phyloP scores from a whole-genome alignment of 352 stramenopile genomes.

The Phytophthora cryptogea region DNA sequence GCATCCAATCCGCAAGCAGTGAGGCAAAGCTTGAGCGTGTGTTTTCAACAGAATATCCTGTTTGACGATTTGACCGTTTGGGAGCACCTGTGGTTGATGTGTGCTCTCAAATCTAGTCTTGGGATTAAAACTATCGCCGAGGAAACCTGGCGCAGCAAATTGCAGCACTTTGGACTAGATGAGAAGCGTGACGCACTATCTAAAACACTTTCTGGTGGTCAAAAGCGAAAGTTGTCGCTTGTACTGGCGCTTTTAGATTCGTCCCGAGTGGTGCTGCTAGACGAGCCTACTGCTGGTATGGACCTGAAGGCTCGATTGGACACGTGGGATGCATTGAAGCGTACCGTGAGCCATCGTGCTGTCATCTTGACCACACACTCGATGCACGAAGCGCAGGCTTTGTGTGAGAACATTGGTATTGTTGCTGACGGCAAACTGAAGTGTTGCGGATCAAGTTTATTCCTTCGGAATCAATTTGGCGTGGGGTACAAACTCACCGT shows the following conservation, averaged over 20 bases:
- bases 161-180: conserved; percentile 69
- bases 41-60: conserved; percentile 86
- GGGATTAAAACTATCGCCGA: conserved; percentile 55
- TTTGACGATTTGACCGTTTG: conserved; percentile 76
- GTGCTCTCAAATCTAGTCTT: conserved; percentile 63
- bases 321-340: conserved; percentile 80
- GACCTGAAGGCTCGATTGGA: conserved; percentile 74
- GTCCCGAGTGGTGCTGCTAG: conserved; percentile 69
- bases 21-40: conserved; percentile 77
- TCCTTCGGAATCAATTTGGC: conserved; percentile 94
- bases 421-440: conserved; percentile 82
- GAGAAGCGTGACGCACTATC: conserved; percentile 70
- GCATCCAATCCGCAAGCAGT: conserved; percentile 49
- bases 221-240: conserved; percentile 84
- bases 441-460: conserved; percentile 93
- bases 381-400: conserved; percentile 94
- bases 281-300: conserved; percentile 86
- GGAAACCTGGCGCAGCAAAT: conserved; percentile 53
- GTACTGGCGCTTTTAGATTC: conserved; percentile 77
- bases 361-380: conserved; percentile 97
- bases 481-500: conserved; percentile 93
- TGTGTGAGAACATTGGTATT: conserved; percentile 88
- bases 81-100: conserved; percentile 76
- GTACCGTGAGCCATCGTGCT: conserved; percentile 64
- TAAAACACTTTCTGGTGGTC: conserved; percentile 75